A percentile compares a stretch with the other conserved stretches of the same genome.
Evolutionary conservation across 345 rosid species (phyloP).

Genomic region (Pugionium cornutum): DNA sequence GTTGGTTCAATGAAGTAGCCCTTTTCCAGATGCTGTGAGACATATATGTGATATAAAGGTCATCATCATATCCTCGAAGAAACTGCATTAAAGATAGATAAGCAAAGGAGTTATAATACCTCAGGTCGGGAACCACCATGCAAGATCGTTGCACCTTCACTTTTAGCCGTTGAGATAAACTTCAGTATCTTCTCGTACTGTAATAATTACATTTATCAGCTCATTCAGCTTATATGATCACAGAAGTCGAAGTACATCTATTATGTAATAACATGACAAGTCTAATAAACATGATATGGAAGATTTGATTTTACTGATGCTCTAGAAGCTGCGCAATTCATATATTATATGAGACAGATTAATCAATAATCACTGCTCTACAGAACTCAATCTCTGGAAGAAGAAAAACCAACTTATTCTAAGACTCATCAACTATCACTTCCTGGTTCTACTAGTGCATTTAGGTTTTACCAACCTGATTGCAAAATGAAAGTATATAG

Average conservation of each 20-base stretch:
- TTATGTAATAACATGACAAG: slow-evolving; percentile 14
- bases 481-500: background rate
- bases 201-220: slow-evolving; percentile 25
- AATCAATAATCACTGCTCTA: background rate
- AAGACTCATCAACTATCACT: slow-evolving; percentile 2
- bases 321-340: background rate
- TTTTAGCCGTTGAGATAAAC: slow-evolving; percentile 72
- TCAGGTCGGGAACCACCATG: slow-evolving; percentile 77
- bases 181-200: slow-evolving; percentile 81
- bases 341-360: slow-evolving; percentile 8
- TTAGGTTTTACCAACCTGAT: background rate
- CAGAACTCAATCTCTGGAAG: slow-evolving; percentile 9
- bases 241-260: slow-evolving; percentile 3
- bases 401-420: background rate
- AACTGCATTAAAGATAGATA: slow-evolving; percentile 14
- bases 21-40: slow-evolving; percentile 67
- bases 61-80: slow-evolving; percentile 24
- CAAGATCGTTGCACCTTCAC: slow-evolving; percentile 86
- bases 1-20: slow-evolving; percentile 89
- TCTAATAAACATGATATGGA: slow-evolving; percentile 5
- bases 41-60: background rate
- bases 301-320: slow-evolving; percentile 14
- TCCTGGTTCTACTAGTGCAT: slow-evolving; percentile 10
- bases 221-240: slow-evolving; percentile 23
- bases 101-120: slow-evolving; percentile 43